These are phyloP conservation scores for Venturia pyrina DNA, from an alignment of 2,329 filamentous ascomycete species.

Conservation along the genomic window DNA sequence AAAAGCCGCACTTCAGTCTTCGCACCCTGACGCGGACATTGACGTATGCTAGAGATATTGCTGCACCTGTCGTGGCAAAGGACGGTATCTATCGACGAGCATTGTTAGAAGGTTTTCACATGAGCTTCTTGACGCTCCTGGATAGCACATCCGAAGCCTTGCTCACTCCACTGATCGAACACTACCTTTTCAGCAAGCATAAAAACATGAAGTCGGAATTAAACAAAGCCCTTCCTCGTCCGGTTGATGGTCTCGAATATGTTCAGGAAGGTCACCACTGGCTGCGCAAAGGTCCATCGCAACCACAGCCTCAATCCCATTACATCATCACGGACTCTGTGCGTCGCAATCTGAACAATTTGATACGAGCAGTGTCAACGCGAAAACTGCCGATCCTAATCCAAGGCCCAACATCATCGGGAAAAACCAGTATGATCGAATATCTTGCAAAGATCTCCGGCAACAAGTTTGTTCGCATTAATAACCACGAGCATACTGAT, in stretches of 20 bases:
- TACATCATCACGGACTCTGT: constrained; percentile 98
- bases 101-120: constrained; percentile 89
- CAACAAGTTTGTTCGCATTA: constrained; percentile 96
- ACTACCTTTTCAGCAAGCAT: constrained; percentile 65
- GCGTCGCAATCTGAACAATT: constrained; percentile 84
- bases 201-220: constrained; percentile 63
- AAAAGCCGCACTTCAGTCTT: constrained; percentile 94
- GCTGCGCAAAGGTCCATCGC: constrained; percentile 65
- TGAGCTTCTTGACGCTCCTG: constrained; percentile 91
- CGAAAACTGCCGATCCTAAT: constrained; percentile 86
- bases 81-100: constrained; percentile 58
- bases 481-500: constrained; percentile 98
- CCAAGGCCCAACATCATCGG: constrained; percentile 91
- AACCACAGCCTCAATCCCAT: constrained; percentile 63
- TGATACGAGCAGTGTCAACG: constrained; percentile 89
- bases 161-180: constrained; percentile 68
- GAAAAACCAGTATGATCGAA: constrained; percentile 99
- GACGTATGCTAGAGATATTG: constrained; percentile 77
- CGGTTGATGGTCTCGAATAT: constrained; percentile 65
- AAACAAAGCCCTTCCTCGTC: constrained; percentile 66
- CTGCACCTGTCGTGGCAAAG: constrained; percentile 56
- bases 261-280: constrained; percentile 86
- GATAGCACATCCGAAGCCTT: constrained; percentile 71
- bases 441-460: constrained; percentile 94
- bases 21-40: constrained; percentile 85